Conservation (phyloP, 495 filamentous ascomycete genomes). For the Neurospora sublineolata region DNA sequence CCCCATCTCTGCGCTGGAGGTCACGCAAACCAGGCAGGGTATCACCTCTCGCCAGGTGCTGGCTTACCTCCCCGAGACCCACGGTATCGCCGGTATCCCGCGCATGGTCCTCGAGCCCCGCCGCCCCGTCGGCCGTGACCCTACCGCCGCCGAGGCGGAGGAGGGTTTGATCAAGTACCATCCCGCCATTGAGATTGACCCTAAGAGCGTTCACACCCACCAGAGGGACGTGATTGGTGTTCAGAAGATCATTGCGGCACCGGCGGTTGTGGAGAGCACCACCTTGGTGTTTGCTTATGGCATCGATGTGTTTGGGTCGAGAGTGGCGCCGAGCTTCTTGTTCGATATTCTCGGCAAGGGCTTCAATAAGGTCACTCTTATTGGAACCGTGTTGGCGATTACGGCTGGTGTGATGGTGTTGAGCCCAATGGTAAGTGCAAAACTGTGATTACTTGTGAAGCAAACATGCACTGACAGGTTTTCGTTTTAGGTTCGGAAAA, state of each 20-base stretch:
- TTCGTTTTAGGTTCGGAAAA: slow-evolving; percentile 24
- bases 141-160: slow-evolving; percentile 63
- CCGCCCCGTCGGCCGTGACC: slow-evolving; percentile 77
- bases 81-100: slow-evolving; percentile 69
- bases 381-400: slow-evolving; percentile 71
- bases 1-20: slow-evolving; percentile 63
- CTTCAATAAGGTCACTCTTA: slow-evolving; percentile 78
- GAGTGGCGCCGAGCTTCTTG: slow-evolving; percentile 68
- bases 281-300: slow-evolving; percentile 86
- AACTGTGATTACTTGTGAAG: neutral
- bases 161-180: slow-evolving; percentile 73
- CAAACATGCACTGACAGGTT: neutral
- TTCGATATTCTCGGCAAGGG: slow-evolving; percentile 91
- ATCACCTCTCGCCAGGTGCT: slow-evolving; percentile 80
- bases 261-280: slow-evolving; percentile 83
- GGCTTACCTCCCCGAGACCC: slow-evolving; percentile 56
- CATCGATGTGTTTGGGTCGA: slow-evolving; percentile 74
- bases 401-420: slow-evolving; percentile 60
- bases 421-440: slow-evolving; percentile 67
- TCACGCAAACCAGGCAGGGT: slow-evolving; percentile 84
- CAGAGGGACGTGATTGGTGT: slow-evolving; percentile 70
- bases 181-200: slow-evolving; percentile 73
- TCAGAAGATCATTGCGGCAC: slow-evolving; percentile 55
- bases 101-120: slow-evolving; percentile 69
- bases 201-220: slow-evolving; percentile 72